Evolutionary conservation across 2,329 filamentous ascomycete genomes (phyloP), one percentile per base, ranked within the genome.

Genomic region (Ascochyta fabae): DNA sequence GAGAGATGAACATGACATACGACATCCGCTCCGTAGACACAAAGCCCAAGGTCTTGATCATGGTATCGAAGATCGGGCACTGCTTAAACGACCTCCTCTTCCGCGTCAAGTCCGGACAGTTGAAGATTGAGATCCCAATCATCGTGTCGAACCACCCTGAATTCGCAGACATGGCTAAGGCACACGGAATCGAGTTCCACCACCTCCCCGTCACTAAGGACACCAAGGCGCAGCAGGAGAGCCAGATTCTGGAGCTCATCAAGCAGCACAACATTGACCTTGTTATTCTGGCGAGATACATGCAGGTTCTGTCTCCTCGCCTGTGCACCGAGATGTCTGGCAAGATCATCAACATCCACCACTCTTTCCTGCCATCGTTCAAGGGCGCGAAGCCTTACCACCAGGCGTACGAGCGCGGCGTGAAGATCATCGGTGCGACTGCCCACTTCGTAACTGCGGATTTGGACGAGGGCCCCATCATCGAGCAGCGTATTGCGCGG

Each of bases 271-370:
- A 84, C 62, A 85, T 95, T 69, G 91, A 95, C 71, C 84, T 95
- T 48, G 84, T 95, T 48, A 90, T 95, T 1, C 80, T 95, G 42
- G 91, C 91, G 6, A 86, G 91, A 56, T 95, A 95, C 79, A 95
- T 95, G 91, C 91, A 95, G 79, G 89, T 95, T 29, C 82, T 95
- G 10, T 90, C 87, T 22, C 90, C 90, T 0, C 84, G 78, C 8
- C 80, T 95, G 36, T 95, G 91, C 79, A 78, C 83, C 54, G 89
- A 86, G 67, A 93, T 95, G 90, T 89, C 86, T 46, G 91, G 91
- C 55, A 87, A 86, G 73, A 95, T 95, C 79, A 94, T 95, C 88
- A 95, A 95, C 79, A 94, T 95, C 77, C 91, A 95, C 79, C 91
- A 95, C 79, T 89, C 85, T 65, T 95, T 95, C 84, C 75, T 95